Evolutionary conservation across 1,139 yeast genomes (phyloP), one percentile per base, ranked within the genome.

Genomic region (Lodderomyces elongisporus): DNA sequence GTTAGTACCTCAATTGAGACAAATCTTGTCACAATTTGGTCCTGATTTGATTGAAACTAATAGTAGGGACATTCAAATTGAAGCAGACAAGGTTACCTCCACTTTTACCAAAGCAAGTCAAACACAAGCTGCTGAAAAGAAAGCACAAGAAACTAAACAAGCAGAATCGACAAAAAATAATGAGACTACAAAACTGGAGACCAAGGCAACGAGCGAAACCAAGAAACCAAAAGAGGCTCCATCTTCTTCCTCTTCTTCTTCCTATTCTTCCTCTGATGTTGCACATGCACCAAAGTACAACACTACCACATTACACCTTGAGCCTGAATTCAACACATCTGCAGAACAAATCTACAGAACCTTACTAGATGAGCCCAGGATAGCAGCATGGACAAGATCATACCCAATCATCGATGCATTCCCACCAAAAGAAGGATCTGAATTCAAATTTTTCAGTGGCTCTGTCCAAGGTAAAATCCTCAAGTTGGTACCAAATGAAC

Each of bases 381-480:
- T 91, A 13, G 76, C 80, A 7, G 93, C 93, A 1, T 91, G 97
- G 97, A 71, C 95, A 1, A 77, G 96, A 39, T 78, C 95, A 1
- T 66, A 75, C 23, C 87, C 94, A 5, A 60, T 63, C 17, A 72
- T 85, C 39, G 74, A 61, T 15, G 51, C 57, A 27, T 55, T 55
- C 37, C 70, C 76, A 23, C 78, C 85, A 3, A 54, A 52, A 21
- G 83, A 66, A 36, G 89, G 87, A 4, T 71, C 82, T 2, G 65
- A 65, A 26, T 88, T 78, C 59, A 69, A 72, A 29, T 59, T 91
- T 37, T 91, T 91, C 56, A 94, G 95, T 9, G 96, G 96, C n/a
- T 85, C 88, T 39, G 80, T 91, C 35, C 55, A 71, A 17, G 95
- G 96, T 33, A 75, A 77, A 49, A 63, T 87, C 43, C 48, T 73